phyloP scores from a whole-genome alignment of 2,329 filamentous ascomycete genomes.

The Alternaria postmessia region DNA sequence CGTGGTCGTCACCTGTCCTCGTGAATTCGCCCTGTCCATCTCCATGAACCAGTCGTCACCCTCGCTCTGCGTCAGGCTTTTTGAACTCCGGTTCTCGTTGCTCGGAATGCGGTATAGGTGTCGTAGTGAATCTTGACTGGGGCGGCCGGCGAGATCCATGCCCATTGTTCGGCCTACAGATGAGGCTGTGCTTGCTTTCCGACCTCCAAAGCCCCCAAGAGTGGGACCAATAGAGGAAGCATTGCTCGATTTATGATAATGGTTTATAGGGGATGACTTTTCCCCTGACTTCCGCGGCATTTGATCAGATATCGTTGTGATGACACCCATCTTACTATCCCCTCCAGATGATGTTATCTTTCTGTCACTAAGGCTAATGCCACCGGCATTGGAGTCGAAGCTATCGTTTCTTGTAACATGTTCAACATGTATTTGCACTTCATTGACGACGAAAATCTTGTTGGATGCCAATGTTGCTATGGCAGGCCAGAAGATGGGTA shows the following conservation, averaged over 20 bases:
- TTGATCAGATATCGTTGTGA: constrained; percentile 22
- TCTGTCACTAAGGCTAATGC: constrained; percentile 29
- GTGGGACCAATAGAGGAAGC: constrained; percentile 25
- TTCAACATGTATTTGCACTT: constrained; percentile 47
- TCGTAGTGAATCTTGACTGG: constrained; percentile 38
- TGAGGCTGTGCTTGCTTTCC: constrained; percentile 18
- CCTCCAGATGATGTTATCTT: constrained; percentile 16
- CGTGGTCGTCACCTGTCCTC: constrained; percentile 21
- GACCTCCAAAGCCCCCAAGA: constrained; percentile 16
- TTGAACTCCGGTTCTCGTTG: constrained; percentile 3
- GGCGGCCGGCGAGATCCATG: constrained; percentile 21
- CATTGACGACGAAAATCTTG: constrained; percentile 51
- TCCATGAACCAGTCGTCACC: constrained; percentile 33
- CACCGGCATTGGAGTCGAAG: constrained; percentile 14
- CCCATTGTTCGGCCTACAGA: constrained; percentile 22
- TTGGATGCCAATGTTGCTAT: constrained; percentile 41
- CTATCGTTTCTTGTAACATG: constrained; percentile 24
- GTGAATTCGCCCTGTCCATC: constrained; percentile 21
- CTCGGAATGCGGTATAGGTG: constrained; percentile 25
- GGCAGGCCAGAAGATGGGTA: constrained; percentile 52
- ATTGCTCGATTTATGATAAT: constrained; percentile 20
- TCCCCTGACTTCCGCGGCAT: constrained; percentile 4
- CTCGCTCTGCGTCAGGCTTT: constrained; percentile 11
- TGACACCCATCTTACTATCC: constrained; percentile 22
- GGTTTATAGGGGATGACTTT: not conserved